Conservation (phyloP, 208 protist species). For the Wallacemonas sp. region DNA sequence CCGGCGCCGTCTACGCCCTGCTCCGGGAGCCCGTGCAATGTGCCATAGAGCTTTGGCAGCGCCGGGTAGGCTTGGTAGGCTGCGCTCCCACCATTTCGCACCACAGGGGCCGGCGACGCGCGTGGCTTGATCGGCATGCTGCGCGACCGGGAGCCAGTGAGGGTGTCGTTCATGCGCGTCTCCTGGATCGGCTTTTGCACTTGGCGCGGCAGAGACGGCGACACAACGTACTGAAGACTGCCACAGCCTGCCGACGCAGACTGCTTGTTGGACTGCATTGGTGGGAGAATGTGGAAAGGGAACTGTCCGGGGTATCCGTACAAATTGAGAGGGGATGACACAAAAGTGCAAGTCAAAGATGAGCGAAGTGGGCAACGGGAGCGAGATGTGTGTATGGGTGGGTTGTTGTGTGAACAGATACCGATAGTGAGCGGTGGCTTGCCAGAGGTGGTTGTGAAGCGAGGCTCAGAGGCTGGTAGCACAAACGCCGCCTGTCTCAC, state of each 20-base stretch:
- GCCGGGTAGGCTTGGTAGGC: conserved; percentile 11
- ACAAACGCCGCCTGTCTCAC: too few species aligned
- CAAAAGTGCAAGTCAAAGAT: too few species aligned
- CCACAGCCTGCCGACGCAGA: background rate
- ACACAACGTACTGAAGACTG: conserved; percentile 11
- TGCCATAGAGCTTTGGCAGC: conserved; percentile 31
- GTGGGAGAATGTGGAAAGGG: background rate
- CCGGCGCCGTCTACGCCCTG: background rate
- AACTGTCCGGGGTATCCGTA: background rate
- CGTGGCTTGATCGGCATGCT: background rate
- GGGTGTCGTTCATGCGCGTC: background rate
- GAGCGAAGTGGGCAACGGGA: too few species aligned
- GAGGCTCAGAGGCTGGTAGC: too few species aligned
- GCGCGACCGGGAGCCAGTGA: background rate
- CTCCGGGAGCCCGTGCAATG: conserved; percentile 15
- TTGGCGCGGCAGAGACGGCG: conserved; percentile 2
- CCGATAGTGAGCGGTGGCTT: too few species aligned
- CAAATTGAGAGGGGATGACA: background rate
- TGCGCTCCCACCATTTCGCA: background rate
- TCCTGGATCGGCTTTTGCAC: conserved; percentile 12
- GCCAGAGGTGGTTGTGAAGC: too few species aligned
- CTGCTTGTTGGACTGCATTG: background rate
- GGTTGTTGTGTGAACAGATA: too few species aligned
- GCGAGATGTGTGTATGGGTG: too few species aligned
- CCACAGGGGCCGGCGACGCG: background rate